Base-by-base conservation (phyloP, 495 filamentous ascomycete species). In the Penicillium ochrochloron region DNA sequence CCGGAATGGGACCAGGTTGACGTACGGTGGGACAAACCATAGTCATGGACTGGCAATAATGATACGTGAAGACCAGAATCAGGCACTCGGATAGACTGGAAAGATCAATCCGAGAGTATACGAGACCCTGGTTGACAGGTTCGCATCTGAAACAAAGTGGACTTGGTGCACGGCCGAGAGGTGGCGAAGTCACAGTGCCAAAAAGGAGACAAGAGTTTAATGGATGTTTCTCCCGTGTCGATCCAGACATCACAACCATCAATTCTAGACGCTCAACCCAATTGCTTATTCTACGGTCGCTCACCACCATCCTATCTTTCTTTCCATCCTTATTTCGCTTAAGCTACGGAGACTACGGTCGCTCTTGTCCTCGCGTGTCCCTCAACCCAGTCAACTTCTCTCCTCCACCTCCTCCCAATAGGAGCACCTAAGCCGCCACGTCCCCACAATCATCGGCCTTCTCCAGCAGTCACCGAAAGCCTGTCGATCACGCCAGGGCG, bases 401-500 rank as follows among this genome's bases (percentile, higher is more conserved):
- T 31, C 51, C 21, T 57, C 31, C 53, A 39, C 54, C 12, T 5
- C 21, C 19, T 25, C n/a, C 54, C 19, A 57, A 57, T n/a, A 37
- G 12, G 15, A 58, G 25, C 37, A 44, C 9, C 19, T 21, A 17
- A 39, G 11, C 53, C n/a, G 31, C 53, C 31, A 35, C 53, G 31
- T 56, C 55, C 55, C 55, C 55, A 58, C 55, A 42, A 39, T 44
- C 31, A 31, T 56, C 34, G 55, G 55, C 19, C 55, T 27, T 58
- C 55, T 12, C 37, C 37, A 58, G 15, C 55, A 41, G 21, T 25
- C 55, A 44, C 34, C 55, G 14, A 58, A 58, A 58, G 7, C 37
- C 19, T 35, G 55, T 58, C 55, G 55, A 58, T 58, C 55, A 58
- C 53, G n/a, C 33, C 53, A 34, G 29, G 7, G 5, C 31, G 37